Conservation (phyloP, 2,329 filamentous ascomycete species). For the Emmonsiellopsis sp. region DNA sequence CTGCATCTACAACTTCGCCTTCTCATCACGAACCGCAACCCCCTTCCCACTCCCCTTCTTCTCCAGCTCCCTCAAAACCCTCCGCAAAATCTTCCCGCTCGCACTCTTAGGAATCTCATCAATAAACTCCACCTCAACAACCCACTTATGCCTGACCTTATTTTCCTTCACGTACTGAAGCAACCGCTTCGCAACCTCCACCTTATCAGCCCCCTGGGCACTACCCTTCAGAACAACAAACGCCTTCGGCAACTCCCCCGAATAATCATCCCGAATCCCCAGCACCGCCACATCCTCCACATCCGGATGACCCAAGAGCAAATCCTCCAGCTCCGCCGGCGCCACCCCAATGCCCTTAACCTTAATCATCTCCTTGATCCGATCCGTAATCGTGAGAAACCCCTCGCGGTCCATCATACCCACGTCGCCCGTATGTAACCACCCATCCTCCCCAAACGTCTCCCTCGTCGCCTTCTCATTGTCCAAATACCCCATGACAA, state of each 20-base stretch:
- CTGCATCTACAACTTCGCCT: conserved; percentile 4
- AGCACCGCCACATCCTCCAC: conserved; percentile 45
- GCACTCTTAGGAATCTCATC: conserved; percentile 60
- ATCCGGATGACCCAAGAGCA: conserved; percentile 48
- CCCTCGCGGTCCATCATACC: conserved; percentile 39
- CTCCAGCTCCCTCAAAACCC: conserved; percentile 5
- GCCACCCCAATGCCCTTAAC: conserved; percentile 53
- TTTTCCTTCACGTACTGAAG: conserved; percentile 54
- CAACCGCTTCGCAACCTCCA: conserved; percentile 39
- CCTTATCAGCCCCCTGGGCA: conserved; percentile 15
- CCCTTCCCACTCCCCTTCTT: neutral
- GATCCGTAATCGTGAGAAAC: conserved; percentile 48
- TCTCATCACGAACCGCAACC: neutral
- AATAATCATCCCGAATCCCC: conserved; percentile 49
- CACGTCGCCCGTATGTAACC: conserved; percentile 50
- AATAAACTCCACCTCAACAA: conserved; percentile 29
- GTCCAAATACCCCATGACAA: conserved; percentile 47
- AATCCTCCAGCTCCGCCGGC: conserved; percentile 55
- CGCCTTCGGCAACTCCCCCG: conserved; percentile 50
- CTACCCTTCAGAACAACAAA: conserved; percentile 42
- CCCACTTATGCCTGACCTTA: conserved; percentile 48
- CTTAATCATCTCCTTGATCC: conserved; percentile 62
- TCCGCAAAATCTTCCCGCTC: conserved; percentile 61
- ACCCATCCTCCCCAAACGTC: conserved; percentile 44
- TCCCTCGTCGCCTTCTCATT: conserved; percentile 41